These are phyloP conservation scores for Nematodospora valgi DNA, from an alignment of 805 yeast species.

Conservation along the genomic window DNA sequence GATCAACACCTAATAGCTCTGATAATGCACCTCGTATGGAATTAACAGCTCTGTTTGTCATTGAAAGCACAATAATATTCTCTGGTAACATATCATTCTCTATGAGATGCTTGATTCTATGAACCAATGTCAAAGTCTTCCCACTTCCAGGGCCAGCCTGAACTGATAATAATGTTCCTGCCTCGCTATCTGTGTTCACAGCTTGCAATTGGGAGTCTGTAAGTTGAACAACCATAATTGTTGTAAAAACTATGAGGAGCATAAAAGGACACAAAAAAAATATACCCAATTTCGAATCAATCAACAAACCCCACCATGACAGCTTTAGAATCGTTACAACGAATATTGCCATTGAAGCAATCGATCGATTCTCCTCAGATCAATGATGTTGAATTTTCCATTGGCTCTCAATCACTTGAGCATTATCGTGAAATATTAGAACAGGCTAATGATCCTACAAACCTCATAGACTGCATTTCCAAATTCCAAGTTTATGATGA, in stretches of 20 bases:
- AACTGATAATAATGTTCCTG: constrained; percentile 44
- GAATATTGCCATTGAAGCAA: constrained; percentile 1
- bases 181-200: constrained; percentile 38
- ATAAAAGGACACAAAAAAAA: neutral
- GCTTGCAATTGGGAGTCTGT: constrained; percentile 48
- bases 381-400: no score
- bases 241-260: neutral
- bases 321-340: constrained; percentile 3
- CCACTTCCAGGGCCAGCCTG: constrained; percentile 78
- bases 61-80: constrained; percentile 58
- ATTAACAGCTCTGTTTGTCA: constrained; percentile 68
- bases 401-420: constrained; percentile 5
- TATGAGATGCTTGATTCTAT: constrained; percentile 49
- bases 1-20: constrained; percentile 28
- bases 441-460: neutral
- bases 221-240: no score
- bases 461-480: constrained; percentile 1
- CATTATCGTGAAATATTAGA: constrained; percentile 3
- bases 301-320: constrained; percentile 1
- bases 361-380: neutral
- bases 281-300: constrained; percentile 1
- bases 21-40: constrained; percentile 35
- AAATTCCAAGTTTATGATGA: constrained; percentile 17
- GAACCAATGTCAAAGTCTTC: constrained; percentile 58
- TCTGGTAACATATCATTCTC: constrained; percentile 39